These are phyloP conservation scores for Ephemerocybe angulata DNA, from an alignment of 768 basidiomycete genomes.

Conservation along the genomic window DNA sequence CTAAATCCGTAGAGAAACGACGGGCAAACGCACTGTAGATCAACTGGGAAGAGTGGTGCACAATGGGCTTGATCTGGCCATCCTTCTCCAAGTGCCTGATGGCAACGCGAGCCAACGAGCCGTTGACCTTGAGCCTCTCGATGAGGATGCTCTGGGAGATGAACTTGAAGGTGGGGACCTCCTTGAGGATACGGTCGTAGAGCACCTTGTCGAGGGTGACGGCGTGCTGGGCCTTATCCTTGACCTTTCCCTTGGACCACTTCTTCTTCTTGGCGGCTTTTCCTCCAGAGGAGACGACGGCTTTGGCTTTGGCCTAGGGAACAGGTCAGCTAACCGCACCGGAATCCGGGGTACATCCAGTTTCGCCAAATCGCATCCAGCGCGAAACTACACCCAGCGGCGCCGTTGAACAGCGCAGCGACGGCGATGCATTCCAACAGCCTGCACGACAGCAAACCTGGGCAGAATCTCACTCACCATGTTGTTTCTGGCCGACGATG, in stretches of 20 bases:
- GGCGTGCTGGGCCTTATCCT: constrained; percentile 99
- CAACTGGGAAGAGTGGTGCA: constrained; percentile 91
- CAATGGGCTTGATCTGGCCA: constrained; percentile 90
- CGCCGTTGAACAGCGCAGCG: neutral
- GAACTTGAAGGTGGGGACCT: constrained; percentile 98
- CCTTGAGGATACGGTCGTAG: constrained; percentile 94
- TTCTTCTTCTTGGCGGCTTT: constrained; percentile 99
- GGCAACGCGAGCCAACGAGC: constrained; percentile 86
- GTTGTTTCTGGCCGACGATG: constrained; percentile 40
- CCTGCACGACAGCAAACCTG: constrained; percentile 1
- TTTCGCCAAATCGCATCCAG: constrained; percentile 36
- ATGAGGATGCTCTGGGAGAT: constrained; percentile 98
- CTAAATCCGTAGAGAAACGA: neutral
- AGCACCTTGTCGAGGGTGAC: constrained; percentile 92
- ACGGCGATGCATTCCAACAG: neutral
- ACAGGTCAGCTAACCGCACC: constrained; percentile 18
- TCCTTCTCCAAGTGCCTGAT: constrained; percentile 93
- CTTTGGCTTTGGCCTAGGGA: constrained; percentile 66
- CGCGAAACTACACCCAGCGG: constrained; percentile 13
- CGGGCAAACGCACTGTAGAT: constrained; percentile 84
- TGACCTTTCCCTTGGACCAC: constrained; percentile 99
- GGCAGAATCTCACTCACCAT: constrained; percentile 37
- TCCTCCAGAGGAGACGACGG: constrained; percentile 64
- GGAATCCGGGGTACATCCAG: constrained; percentile 37
- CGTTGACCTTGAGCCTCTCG: constrained; percentile 96